Base-by-base conservation (phyloP, 2,329 filamentous ascomycete genomes). In the Ophiostoma sp. region DNA sequence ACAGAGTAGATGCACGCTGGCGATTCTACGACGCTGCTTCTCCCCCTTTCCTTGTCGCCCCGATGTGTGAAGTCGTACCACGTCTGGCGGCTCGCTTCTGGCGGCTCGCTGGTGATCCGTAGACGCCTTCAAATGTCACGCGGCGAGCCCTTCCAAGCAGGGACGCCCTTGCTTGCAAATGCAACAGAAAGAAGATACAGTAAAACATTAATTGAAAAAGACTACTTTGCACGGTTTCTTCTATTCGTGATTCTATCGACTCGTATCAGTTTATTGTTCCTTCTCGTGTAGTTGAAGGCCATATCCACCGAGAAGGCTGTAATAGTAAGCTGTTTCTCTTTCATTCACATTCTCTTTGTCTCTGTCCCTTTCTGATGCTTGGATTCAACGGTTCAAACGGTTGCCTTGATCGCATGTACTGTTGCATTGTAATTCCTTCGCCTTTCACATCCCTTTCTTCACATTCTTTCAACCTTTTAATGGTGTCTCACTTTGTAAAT, bases 51-150 rank as follows among this genome's bases (percentile, higher is more conserved):
- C 68, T 8, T 57, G 50, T 28, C n/a, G 31, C 7, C 15, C 11
- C 6, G 19, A 12, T 42, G 28, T 19, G 48, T 57, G 17, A 45
- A 70, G 69, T 70, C 25, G 42, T 57, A 71, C 69, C 28, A 52
- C 45, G 8, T 31, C 31, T 52, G 45, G 66, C 17, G 66, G 66
- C 66, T 69, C 36, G 69, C 69, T 50, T 63, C 42, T 52, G 69
- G 69, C 68, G 68, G 68, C 33, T 70, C 55, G 36, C 36, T 48
- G 22, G 66, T 36, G 66, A 28, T 36, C 66, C 19, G 11, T 45
- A 45, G 22, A 70, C 22, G 68, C 25, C 55, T 50, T 19, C n/a
- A 31, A 28, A 63, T 45, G 57, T 48, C 57, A 48, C 55, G 57
- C 55, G 55, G 57, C 19, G 69, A 50, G 19, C 31, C 8, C 9